Conservation (phyloP, 2,329 filamentous ascomycete species). For the Trichoderma simmonsii region DNA sequence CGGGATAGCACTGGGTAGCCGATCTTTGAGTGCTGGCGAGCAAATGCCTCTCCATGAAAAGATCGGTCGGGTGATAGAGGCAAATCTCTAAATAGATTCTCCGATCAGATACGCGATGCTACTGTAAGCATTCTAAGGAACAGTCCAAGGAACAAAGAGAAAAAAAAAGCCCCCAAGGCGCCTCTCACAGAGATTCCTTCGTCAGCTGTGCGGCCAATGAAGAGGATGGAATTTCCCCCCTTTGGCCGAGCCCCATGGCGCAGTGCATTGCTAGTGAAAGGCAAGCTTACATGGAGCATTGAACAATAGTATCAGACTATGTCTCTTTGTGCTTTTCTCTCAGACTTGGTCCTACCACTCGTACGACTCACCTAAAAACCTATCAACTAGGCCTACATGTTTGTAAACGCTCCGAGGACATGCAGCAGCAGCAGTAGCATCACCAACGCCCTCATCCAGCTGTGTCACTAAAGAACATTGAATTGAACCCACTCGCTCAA, state of each 20-base stretch:
- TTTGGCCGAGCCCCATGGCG: not conserved
- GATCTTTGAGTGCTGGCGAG: not conserved
- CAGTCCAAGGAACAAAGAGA: not conserved
- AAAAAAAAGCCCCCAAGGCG: not conserved
- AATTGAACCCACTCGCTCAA: not conserved
- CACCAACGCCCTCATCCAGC: not conserved
- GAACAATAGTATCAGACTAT: not conserved
- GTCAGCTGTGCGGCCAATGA: not conserved
- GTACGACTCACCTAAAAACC: not conserved
- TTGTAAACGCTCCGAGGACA: not conserved
- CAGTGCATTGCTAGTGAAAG: not conserved
- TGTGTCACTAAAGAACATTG: not conserved
- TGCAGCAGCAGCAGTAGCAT: not conserved
- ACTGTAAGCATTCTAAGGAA: not conserved
- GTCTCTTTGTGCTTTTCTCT: not conserved
- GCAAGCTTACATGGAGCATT: not conserved
- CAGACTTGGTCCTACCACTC: not conserved
- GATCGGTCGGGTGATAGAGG: not conserved
- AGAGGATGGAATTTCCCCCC: not conserved
- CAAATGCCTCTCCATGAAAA: not conserved
- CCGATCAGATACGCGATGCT: not conserved
- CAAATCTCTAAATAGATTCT: not conserved
- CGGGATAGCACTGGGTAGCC: too few species aligned
- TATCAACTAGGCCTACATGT: not conserved
- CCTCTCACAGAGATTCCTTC: not conserved